Evolutionary conservation across 305 asterid species (phyloP), one percentile per base, ranked within the genome.

Genomic region (Solanum aculeatissimum): DNA sequence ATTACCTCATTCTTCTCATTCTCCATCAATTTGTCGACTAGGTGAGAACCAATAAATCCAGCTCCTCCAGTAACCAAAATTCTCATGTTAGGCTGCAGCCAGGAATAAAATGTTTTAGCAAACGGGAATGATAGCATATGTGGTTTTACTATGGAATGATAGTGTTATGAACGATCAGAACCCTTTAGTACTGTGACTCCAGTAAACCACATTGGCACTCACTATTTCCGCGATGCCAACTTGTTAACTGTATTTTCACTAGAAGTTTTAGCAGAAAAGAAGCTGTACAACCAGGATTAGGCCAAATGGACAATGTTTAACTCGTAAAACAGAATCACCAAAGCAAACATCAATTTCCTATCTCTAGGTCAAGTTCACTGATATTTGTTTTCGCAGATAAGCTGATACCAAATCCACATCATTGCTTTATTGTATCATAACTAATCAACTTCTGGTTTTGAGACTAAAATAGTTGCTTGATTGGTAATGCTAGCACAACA

Each of bases 21-120:
- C 82, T 86, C 87, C 91, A 88, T 88, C 86, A 88, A 83, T 85
- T 77, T 84, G 88, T 88, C 91, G 12, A 86, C 91, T 25, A 85
- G 86, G 63, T 88, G 91, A 65, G 91, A 86, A 49, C 91, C 91
- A 69, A 88, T 88, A 68, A 88, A 88, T 45, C 90, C 90, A 77
- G 90, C 90, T 62, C 90, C 90, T 65, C 91, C 91, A 45, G 91
- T 86, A 57, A 88, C 89, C 83, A 88, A 85, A 83, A 88, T 88
- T 85, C 91, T 88, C 91, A 86, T 86, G 68, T 88, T 88, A 16
- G 91, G 84, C 91, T 88, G 79, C 32, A 25, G 16, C 27, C 27
- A n/a, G 0, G 27, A 16, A 49, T 27, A 49, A 11, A 9, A 2
- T 5, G 11, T 77, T 27, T 77, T 77, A 25, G 82, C 10, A 77